Percentiles rank a stretch among this genome's conserved stretches.
These are phyloP conservation scores for Claviceps pazoutovae DNA, from an alignment of 2,329 filamentous ascomycete genomes.

Conservation along the genomic window DNA sequence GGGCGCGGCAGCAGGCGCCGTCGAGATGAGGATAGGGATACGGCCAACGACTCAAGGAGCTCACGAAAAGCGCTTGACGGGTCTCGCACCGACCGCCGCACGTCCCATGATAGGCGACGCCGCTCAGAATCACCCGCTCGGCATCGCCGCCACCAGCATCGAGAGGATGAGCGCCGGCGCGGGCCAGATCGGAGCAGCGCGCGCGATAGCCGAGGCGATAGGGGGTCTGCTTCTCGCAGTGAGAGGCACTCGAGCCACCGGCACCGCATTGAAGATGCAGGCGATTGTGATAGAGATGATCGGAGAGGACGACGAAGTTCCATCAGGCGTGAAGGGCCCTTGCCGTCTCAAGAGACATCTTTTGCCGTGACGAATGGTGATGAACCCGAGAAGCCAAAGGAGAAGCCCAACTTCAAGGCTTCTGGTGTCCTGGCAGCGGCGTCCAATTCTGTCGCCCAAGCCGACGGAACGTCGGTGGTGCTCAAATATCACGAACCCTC, in stretches of 20 bases:
- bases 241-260: constrained; percentile 14
- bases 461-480: constrained; percentile 58
- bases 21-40: constrained; percentile 3
- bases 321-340: constrained; percentile 28
- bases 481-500: constrained; percentile 94
- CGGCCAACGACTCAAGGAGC: constrained; percentile 9
- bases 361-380: constrained; percentile 40
- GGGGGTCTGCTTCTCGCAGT: constrained; percentile 21
- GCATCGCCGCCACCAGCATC: constrained; percentile 8
- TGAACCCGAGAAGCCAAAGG: constrained; percentile 47
- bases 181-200: constrained; percentile 7
- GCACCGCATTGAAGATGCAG: constrained; percentile 8
- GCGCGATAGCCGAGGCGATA: constrained; percentile 8
- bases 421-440: constrained; percentile 78
- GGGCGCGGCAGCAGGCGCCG: constrained; percentile 5
- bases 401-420: constrained; percentile 74
- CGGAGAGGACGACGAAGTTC: constrained; percentile 8
- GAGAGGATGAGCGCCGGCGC: constrained; percentile 13
- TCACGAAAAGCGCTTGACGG: constrained; percentile 11
- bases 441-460: constrained; percentile 62
- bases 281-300: constrained; percentile 10
- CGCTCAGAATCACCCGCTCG: constrained; percentile 16
- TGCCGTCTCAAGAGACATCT: constrained; percentile 46
- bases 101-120: constrained; percentile 18
- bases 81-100: constrained; percentile 14